phyloP scores from a whole-genome alignment of 441 rosid genomes.

The Melianthus villosus region DNA sequence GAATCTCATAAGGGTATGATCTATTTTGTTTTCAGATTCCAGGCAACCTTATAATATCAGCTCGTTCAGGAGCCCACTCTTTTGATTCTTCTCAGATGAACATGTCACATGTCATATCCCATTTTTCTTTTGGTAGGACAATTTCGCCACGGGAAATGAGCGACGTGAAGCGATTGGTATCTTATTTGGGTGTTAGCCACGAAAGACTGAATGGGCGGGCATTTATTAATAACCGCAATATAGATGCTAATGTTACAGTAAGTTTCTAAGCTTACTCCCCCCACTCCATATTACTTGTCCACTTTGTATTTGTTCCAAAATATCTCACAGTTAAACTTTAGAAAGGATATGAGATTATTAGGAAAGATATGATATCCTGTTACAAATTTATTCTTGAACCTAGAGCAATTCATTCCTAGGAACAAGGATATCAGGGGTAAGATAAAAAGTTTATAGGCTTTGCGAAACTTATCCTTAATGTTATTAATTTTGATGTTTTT shows the following conservation, averaged over 20 bases:
- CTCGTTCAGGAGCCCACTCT: constrained; percentile 80
- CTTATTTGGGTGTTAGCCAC: constrained; percentile 70
- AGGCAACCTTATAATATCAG: constrained; percentile 76
- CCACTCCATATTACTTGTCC: constrained; percentile 3
- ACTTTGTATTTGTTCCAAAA: too few species aligned
- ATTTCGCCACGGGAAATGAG: constrained; percentile 38
- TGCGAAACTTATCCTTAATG: too few species aligned
- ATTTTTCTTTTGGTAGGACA: constrained; percentile 71
- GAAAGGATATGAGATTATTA: too few species aligned
- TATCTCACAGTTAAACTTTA: too few species aligned
- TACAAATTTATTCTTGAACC: too few species aligned
- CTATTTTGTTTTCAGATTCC: constrained; percentile 50
- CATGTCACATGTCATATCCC: constrained; percentile 80
- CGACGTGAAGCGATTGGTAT: constrained; percentile 51
- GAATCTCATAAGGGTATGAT: neutral
- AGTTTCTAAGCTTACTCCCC: constrained; percentile 14
- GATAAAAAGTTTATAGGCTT: too few species aligned
- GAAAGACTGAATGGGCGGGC: constrained; percentile 64
- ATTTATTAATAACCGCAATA: constrained; percentile 56
- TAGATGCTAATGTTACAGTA: constrained; percentile 93
- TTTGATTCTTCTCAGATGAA: constrained; percentile 84
- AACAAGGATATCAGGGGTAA: too few species aligned
- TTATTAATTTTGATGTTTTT: too few species aligned
- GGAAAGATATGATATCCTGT: too few species aligned
- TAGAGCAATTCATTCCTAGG: too few species aligned